phyloP scores from a whole-genome alignment of 176 grass and related monocot species.

The Zea mays region Zm-B73-REFERENCE-NAM-5.0 NC_050096.1:37811501-37812000 shows the following conservation, averaged over 20 bases:
- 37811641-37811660: neutral
- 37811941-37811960: constrained; percentile 46
- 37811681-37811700: constrained; percentile 1
- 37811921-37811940: constrained; percentile 36
- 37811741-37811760: neutral
- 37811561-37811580: neutral
- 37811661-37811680: neutral
- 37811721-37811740: constrained; percentile 12
- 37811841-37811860: neutral
- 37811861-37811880: constrained; percentile 16
- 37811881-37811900: constrained; percentile 30
- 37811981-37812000: constrained; percentile 47
- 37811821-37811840: constrained; percentile 45
- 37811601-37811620: constrained; percentile 38
- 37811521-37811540: neutral
- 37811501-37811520: neutral
- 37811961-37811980: constrained; percentile 45
- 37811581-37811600: neutral
- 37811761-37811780: neutral
- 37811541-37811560: neutral
- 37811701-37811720: neutral
- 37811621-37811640: constrained; percentile 19
- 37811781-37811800: constrained; percentile 29
- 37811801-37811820: neutral
- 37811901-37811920: constrained; percentile 48